Evolutionary conservation across 2,329 filamentous ascomycete species (phyloP), one percentile per base, ranked within the genome.

Genomic region (Zymoseptoria passerinii): DNA sequence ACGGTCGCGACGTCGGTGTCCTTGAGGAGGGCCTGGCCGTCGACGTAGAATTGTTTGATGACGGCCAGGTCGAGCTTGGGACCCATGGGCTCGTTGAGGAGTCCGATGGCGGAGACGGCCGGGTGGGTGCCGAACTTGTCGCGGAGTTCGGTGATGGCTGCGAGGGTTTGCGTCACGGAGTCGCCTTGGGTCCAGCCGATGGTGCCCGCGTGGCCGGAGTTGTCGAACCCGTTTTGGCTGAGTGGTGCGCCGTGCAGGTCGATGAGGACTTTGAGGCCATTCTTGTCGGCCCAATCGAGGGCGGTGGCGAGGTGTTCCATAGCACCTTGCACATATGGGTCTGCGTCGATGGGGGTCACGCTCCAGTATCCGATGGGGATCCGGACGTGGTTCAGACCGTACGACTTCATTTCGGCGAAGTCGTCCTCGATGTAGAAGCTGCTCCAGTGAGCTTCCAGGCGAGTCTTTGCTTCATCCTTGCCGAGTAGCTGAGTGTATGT

Each of bases 181-280:
- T 77, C 72, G 52, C 76, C 76, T 64, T 76, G 73, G 4, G 71
- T 74, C 76, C 77, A 78, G 48, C 63, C 66, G n/a, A 82, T 72
- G 5, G 62, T 50, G 4, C 79, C 80, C 18, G 74, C 73, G 50
- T 74, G 76, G 51, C 85, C 85, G 56, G 80, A 83, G 72, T 87
- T 87, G 71, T 87, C 84, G 67, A 86, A 87, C 3, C 84, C 84
- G 61, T 87, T 87, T 65, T 87, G 84, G 6, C 82, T 85, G 6
- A 79, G 79, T 18, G 83, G 81, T 29, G 83, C 82, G 63, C 85
- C 85, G 67, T 89, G 86, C 20, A 88, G 72, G 68, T 89, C 86
- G 65, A 89, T 78, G 72, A 86, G 80, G 49, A 88, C 82, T 67
- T 85, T 85, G 53, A 88, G 69, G 3, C 81, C 81, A 50, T 80